Evolutionary conservation across 2,329 filamentous ascomycete genomes (phyloP).

Genomic region (Colletotrichum sp.): DNA sequence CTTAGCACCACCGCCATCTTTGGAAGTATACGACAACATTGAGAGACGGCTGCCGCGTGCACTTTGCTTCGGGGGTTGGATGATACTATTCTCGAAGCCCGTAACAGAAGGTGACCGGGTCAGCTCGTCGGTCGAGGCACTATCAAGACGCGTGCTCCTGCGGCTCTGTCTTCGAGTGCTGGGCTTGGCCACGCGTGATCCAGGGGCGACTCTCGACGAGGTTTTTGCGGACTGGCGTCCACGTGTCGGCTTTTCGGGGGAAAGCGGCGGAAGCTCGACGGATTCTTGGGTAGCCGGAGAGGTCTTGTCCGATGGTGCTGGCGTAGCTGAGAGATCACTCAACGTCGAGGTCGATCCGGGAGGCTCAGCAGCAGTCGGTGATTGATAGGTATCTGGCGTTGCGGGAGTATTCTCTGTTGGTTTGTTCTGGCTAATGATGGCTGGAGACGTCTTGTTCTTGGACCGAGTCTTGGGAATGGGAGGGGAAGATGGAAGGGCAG

Average conservation of each 20-base stretch:
- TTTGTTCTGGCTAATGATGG: not conserved
- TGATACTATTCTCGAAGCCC: constrained; percentile 42
- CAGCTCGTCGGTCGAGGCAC: constrained; percentile 55
- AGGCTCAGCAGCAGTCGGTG: not conserved
- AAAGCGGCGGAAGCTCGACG: constrained; percentile 5
- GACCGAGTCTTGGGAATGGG: not conserved
- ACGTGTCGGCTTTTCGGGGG: not conserved
- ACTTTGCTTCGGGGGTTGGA: constrained; percentile 28
- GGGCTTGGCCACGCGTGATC: constrained; percentile 12
- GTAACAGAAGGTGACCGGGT: constrained; percentile 41
- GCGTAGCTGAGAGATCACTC: constrained; percentile 44
- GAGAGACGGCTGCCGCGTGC: constrained; percentile 15
- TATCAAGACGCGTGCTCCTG: constrained; percentile 33
- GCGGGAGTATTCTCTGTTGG: not conserved
- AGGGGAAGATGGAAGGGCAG: constrained; percentile 11
- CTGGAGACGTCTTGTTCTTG: not conserved
- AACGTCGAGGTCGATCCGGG: constrained; percentile 40
- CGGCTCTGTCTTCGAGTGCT: constrained; percentile 19
- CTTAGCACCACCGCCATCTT: constrained; percentile 1
- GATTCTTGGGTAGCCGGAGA: constrained; percentile 41
- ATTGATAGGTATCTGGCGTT: not conserved
- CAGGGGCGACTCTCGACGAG: not conserved
- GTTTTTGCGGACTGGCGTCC: not conserved
- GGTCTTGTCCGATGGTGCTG: constrained; percentile 38
- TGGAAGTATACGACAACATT: constrained; percentile 5